These are phyloP conservation scores for Rhodamnia argentea DNA, from an alignment of 345 rosid species.

Conservation along the genomic window DNA sequence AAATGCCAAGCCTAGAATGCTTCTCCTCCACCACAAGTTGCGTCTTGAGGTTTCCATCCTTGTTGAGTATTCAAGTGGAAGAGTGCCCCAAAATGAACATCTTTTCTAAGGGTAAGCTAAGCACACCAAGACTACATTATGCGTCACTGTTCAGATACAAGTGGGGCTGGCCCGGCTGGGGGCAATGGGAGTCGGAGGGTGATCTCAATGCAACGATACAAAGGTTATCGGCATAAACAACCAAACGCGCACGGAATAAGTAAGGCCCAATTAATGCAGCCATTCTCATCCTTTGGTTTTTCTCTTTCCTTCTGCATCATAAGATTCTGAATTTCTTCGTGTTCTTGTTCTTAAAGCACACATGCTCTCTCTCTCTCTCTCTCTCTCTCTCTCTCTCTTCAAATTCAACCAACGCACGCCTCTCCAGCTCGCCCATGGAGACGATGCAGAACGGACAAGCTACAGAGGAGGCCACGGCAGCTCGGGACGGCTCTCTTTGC, in stretches of 20 bases:
- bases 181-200: fast-evolving
- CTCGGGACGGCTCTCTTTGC: too few relatives aligned
- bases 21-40: background rate
- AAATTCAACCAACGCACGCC: too few relatives aligned
- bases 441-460: too few relatives aligned
- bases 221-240: background rate
- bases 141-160: fast-evolving
- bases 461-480: too few relatives aligned
- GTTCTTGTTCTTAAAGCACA: too few relatives aligned
- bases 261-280: background rate
- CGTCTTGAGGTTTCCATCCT: background rate
- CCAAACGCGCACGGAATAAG: too few relatives aligned
- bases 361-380: too few relatives aligned
- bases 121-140: fast-evolving
- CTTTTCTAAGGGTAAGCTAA: background rate
- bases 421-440: too few relatives aligned
- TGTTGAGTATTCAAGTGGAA: fast-evolving
- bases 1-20: background rate
- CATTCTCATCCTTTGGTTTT: too few relatives aligned
- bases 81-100: background rate
- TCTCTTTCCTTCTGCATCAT: too few relatives aligned
- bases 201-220: background rate
- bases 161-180: fast-evolving
- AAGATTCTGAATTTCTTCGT: too few relatives aligned
- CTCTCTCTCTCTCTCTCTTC: too few relatives aligned